Evolutionary conservation across 441 rosid genomes (phyloP), one percentile per base, ranked within the genome.

Genomic region (Adansonia gregorii): DNA sequence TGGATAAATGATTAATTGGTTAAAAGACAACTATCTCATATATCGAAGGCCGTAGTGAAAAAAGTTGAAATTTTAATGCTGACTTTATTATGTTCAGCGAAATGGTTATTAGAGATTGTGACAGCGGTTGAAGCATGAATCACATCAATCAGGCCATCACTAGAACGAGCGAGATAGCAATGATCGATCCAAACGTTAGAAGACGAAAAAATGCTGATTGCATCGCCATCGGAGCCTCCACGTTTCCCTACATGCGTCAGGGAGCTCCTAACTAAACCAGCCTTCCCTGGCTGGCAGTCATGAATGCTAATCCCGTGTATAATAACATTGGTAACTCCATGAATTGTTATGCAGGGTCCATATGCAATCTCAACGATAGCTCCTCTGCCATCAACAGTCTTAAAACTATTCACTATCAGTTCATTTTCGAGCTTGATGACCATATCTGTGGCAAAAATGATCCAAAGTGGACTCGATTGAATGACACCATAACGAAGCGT

Each of bases 161-260:
- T 24, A 59, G 85, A 65, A n/a, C 82, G 82, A 48, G 91, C 80
- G 51, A 90, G 80, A 52, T 43, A 86, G 78, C 92, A 90, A 77
- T 90, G 94, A 65, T 90, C 94, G n/a, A 90, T 78, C 94, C 92
- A 90, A 66, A 89, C 55, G 77, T 90, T 79, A 0, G 92, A 87
- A 52, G 94, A 87, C 0, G 81, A 86, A n/a, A 86, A 87, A 65
- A 90, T 72, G 4, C 31, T 78, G 45, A 90, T 80, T 0, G 87
- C 92, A 2, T 90, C 94, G 22, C 94, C 94, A 2, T 90, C 91
- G 0, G 81, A 77, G 54, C 91, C 92, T 55, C 64, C 54, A 2
- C 94, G 85, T 10, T 1, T 80, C 55, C 94, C 92, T 8, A 85
- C 74, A 56, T 88, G 91, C 0, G 61, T 79, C 0, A 81, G 83